Evolutionary conservation across 192 early-diverging fungal genomes (phyloP).

Genomic region (Chytriomyces confervae): DNA sequence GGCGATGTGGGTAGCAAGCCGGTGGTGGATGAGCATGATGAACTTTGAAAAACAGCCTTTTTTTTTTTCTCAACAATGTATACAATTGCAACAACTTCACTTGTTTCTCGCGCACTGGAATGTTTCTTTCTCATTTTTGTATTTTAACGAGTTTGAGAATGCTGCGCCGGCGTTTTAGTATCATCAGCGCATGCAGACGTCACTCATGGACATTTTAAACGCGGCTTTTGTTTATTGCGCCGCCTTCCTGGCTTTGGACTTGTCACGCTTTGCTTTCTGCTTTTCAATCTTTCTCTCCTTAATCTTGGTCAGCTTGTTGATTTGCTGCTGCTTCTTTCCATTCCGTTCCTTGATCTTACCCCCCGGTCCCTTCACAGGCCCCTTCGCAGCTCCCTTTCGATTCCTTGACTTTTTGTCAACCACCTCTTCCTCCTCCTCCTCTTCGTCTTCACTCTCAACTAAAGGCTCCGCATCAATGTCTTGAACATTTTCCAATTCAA

Average conservation of each 20-base stretch:
- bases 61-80: no score
- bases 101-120: neutral
- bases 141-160: no score
- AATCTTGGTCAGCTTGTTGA: neutral
- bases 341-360: neutral
- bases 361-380: neutral
- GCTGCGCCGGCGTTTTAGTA: no score
- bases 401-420: neutral
- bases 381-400: neutral
- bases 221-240: no score
- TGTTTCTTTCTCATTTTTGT: no score
- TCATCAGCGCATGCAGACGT: no score
- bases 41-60: no score
- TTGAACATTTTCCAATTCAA: constrained; percentile 1
- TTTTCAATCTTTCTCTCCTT: neutral
- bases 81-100: neutral
- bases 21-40: no score
- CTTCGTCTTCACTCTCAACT: constrained; percentile 1
- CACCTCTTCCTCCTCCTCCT: constrained; percentile 12
- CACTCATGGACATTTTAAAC: no score
- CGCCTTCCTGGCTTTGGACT: constrained; percentile 6
- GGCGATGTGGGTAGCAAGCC: no score
- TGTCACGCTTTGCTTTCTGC: neutral
- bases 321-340: constrained; percentile 1
- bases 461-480: neutral